Percentiles rank a stretch among this genome's conserved stretches.
phyloP scores from a whole-genome alignment of 2,329 filamentous ascomycete species.

The Ophiocordyceps polyrhachis-furcata region DNA sequence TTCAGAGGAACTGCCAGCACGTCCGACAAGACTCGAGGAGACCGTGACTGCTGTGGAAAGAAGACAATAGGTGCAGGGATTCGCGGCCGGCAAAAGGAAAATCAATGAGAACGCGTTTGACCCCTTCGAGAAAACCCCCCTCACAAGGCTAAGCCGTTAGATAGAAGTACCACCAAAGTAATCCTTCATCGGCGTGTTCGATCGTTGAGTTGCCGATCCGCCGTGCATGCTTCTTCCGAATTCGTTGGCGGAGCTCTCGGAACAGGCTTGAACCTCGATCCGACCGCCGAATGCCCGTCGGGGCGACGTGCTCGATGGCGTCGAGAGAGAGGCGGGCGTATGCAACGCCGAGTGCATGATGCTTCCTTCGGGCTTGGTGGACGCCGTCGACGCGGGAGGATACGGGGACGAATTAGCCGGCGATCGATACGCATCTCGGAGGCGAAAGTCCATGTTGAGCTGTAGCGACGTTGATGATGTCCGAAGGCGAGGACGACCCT shows the following conservation, averaged over 20 bases:
- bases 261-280: neutral
- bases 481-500: conserved; percentile 25
- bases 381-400: conserved; percentile 2
- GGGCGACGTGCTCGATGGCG: conserved; percentile 30
- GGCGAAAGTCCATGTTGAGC: conserved; percentile 22
- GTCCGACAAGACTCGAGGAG: neutral
- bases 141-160: neutral
- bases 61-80: neutral
- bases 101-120: neutral
- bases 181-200: neutral
- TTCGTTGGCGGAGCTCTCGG: neutral
- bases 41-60: neutral
- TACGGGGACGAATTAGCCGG: conserved; percentile 3
- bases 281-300: conserved; percentile 4
- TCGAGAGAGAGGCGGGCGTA: conserved; percentile 32
- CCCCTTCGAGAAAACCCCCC: neutral
- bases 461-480: conserved; percentile 15
- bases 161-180: neutral
- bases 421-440: conserved; percentile 15
- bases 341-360: conserved; percentile 30
- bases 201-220: neutral
- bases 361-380: conserved; percentile 22
- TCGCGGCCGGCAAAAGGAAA: neutral
- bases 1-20: neutral
- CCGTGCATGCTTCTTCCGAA: neutral